Evolutionary conservation across 441 rosid genomes (phyloP).

Genomic region (Erodium chrysanthum): DNA sequence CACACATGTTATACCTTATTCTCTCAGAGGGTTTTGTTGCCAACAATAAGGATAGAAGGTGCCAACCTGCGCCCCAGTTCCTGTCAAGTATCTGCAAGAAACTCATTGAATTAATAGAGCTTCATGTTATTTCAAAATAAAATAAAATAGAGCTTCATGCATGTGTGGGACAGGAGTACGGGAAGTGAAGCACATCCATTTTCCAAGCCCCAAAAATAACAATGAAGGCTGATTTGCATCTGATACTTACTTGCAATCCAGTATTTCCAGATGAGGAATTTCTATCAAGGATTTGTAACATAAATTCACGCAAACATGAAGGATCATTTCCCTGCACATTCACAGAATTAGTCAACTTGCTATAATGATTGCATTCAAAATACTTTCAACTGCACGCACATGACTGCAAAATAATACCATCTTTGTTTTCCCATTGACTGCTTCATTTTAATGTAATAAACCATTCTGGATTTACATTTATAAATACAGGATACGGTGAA

Average conservation of each 20-base stretch:
- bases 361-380: not conserved
- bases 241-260: conserved; percentile 61
- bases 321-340: conserved; percentile 77
- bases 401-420: not conserved
- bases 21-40: conserved; percentile 70
- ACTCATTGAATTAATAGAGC: conserved; percentile 7
- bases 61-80: conserved; percentile 96
- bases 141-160: not conserved
- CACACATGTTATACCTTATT: conserved; percentile 45
- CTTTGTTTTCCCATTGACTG: not conserved
- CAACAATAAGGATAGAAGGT: conserved; percentile 71
- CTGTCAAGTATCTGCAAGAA: conserved; percentile 77
- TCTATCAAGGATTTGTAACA: conserved; percentile 45
- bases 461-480: not conserved
- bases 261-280: conserved; percentile 60
- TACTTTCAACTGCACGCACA: conserved; percentile 4
- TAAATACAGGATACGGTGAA: not conserved
- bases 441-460: not conserved
- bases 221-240: not conserved
- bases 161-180: conserved; percentile 3
- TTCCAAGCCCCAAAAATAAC: not conserved
- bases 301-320: conserved; percentile 77
- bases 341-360: conserved; percentile 12
- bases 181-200: not conserved
- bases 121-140: no score